phyloP scores from a whole-genome alignment of 352 stramenopile genomes.

The Phytophthora megakarya region DNA sequence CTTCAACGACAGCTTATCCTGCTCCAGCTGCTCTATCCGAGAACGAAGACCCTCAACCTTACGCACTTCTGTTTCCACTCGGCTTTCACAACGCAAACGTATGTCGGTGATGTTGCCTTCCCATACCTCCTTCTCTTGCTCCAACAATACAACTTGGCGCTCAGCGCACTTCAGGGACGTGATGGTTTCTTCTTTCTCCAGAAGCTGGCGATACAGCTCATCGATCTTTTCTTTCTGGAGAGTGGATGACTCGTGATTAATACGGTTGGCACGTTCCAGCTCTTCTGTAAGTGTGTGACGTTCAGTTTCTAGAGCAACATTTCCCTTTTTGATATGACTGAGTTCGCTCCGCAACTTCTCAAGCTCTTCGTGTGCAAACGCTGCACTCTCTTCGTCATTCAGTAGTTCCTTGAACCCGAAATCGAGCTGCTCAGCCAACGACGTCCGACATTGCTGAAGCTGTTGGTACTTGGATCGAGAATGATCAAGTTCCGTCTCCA shows the following conservation, averaged over 20 bases:
- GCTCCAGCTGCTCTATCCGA: slow-evolving; percentile 40
- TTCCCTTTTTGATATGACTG: slow-evolving; percentile 42
- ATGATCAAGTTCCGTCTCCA: slow-evolving; percentile 49
- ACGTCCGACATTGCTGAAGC: slow-evolving; percentile 51
- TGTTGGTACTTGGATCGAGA: slow-evolving; percentile 59
- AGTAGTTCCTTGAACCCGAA: slow-evolving; percentile 73
- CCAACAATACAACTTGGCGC: slow-evolving; percentile 39
- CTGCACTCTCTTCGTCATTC: slow-evolving; percentile 62
- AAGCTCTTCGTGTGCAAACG: slow-evolving; percentile 45
- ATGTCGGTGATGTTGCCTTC: slow-evolving; percentile 47
- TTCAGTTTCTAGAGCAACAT: slow-evolving; percentile 36
- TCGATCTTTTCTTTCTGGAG: slow-evolving; percentile 57
- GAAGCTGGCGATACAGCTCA: slow-evolving; percentile 57
- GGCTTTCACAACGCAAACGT: slow-evolving; percentile 41
- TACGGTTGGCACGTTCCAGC: slow-evolving; percentile 35
- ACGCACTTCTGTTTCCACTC: slow-evolving; percentile 43
- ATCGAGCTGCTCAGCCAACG: slow-evolving; percentile 65
- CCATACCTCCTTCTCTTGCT: slow-evolving; percentile 51
- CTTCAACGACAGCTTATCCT: slow-evolving; percentile 41
- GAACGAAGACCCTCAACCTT: slow-evolving; percentile 46
- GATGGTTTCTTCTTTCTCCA: slow-evolving; percentile 54
- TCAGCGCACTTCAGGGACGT: slow-evolving; percentile 43
- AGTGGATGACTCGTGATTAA: slow-evolving; percentile 30
- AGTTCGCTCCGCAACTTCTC: slow-evolving; percentile 56
- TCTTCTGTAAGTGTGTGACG: slow-evolving; percentile 37